phyloP scores from a whole-genome alignment of 2,329 filamentous ascomycete genomes.

The Ascochyta koolunga region DNA sequence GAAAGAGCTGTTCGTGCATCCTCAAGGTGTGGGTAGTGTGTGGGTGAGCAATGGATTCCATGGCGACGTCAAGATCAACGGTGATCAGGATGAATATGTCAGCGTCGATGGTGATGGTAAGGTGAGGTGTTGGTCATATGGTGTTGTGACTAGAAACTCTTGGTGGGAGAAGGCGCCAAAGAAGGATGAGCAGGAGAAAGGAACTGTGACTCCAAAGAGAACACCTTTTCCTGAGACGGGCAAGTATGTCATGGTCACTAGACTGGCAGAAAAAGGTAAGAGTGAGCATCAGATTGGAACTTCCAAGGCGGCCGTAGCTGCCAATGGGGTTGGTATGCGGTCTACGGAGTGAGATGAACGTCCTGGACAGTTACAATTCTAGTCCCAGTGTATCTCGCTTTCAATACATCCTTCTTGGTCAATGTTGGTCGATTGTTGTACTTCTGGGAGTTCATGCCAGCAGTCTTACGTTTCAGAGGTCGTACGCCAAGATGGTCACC shows the following conservation, averaged over 20 bases:
- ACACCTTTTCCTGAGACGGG: conserved; percentile 22
- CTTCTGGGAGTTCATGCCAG: too few relatives aligned
- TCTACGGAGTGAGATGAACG: too few relatives aligned
- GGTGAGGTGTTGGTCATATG: conserved; percentile 29
- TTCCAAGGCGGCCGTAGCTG: background rate
- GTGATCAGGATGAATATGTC: conserved; percentile 24
- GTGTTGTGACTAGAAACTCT: conserved; percentile 10
- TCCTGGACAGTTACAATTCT: too few relatives aligned
- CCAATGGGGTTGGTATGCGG: too few relatives aligned
- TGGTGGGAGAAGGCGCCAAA: conserved; percentile 23
- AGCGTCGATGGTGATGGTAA: conserved; percentile 34
- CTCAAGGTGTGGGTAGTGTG: conserved; percentile 12
- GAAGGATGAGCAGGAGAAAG: background rate
- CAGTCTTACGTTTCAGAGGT: background rate
- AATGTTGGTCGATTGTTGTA: too few relatives aligned
- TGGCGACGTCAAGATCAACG: conserved; percentile 14
- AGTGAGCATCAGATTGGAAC: background rate
- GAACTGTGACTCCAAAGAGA: background rate
- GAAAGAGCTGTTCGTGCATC: conserved; percentile 36
- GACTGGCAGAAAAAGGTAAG: conserved; percentile 1
- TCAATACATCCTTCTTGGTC: too few relatives aligned
- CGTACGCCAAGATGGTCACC: conserved; percentile 6
- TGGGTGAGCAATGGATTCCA: conserved; percentile 23
- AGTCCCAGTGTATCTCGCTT: too few relatives aligned
- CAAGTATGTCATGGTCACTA: conserved; percentile 30